Percentiles rank a stretch among this genome's conserved stretches.
These are phyloP conservation scores for Novymonas esmeraldas DNA, from an alignment of 208 protist species.

Conservation along the genomic window DNA sequence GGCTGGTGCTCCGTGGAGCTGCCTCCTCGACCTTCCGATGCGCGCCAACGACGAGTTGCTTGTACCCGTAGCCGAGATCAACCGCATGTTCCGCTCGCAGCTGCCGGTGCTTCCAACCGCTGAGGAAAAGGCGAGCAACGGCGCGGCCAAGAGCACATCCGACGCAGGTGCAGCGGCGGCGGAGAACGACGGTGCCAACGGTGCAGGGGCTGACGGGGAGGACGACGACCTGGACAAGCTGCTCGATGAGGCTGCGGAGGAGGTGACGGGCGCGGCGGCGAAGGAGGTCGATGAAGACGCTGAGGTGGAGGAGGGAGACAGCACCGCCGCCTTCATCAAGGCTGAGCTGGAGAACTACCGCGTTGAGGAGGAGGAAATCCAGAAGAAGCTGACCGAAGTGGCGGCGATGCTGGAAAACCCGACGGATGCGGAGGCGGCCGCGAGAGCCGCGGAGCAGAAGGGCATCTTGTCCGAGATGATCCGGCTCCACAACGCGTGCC, in stretches of 20 bases:
- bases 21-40: conserved; percentile 81
- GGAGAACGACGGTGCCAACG: conserved; percentile 5
- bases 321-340: conserved; percentile 51
- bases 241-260: conserved; percentile 78
- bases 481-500: conserved; percentile 66
- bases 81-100: conserved; percentile 71
- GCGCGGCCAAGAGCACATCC: conserved; percentile 31
- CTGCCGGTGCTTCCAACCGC: conserved; percentile 62
- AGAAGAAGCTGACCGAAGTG: conserved; percentile 62
- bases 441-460: conserved; percentile 53
- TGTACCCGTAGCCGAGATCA: conserved; percentile 47
- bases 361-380: conserved; percentile 70
- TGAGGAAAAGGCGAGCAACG: conserved; percentile 26
- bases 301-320: conserved; percentile 37
- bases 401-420: conserved; percentile 24
- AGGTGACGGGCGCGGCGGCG: conserved; percentile 41
- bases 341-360: conserved; percentile 81
- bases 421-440: conserved; percentile 38
- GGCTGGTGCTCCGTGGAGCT: conserved; percentile 59
- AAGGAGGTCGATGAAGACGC: conserved; percentile 29
- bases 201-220: conserved; percentile 30
- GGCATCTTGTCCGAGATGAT: conserved; percentile 75
- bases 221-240: conserved; percentile 80
- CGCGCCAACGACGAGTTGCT: conserved; percentile 59
- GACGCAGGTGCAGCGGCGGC: conserved; percentile 33